Conservation (phyloP, 176 grass and related monocot genomes). For the Themeda triandra region DNA sequence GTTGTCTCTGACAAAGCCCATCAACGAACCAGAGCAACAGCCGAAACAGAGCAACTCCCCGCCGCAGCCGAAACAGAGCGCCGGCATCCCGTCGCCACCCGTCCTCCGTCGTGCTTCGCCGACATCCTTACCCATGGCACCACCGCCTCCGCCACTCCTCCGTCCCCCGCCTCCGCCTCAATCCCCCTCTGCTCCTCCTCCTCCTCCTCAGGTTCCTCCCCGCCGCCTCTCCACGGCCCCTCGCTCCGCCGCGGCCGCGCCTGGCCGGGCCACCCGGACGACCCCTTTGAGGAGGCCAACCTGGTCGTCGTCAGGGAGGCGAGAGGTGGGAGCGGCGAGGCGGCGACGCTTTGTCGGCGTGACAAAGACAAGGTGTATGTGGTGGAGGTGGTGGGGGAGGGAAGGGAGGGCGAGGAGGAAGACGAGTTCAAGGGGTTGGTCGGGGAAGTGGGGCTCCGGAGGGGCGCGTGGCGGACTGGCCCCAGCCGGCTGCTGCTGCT, state of each 20-base stretch:
- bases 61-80: too few relatives aligned
- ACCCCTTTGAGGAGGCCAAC: too few relatives aligned
- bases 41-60: too few relatives aligned
- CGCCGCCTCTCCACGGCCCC: slow-evolving; percentile 45
- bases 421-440: slow-evolving; percentile 68
- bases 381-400: slow-evolving; percentile 44
- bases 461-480: slow-evolving; percentile 48
- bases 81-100: not conserved
- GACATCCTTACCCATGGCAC: slow-evolving; percentile 1
- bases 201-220: not conserved
- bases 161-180: slow-evolving; percentile 19
- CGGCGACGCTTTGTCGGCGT: not conserved
- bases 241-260: slow-evolving; percentile 53
- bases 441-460: slow-evolving; percentile 50
- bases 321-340: not conserved
- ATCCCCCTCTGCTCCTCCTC: slow-evolving; percentile 25
- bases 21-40: too few relatives aligned
- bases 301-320: too few relatives aligned
- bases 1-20: too few relatives aligned
- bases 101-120: not conserved
- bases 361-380: slow-evolving; percentile 36
- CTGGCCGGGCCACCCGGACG: not conserved
- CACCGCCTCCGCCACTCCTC: not conserved
- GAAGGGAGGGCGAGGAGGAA: slow-evolving; percentile 15
- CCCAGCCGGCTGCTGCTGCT: slow-evolving; percentile 68